A percentile compares a stretch with the other conserved stretches of the same genome.
These are phyloP conservation scores for Colletotrichum zoysiae DNA, from an alignment of 2,329 filamentous ascomycete species.

Conservation along the genomic window DNA sequence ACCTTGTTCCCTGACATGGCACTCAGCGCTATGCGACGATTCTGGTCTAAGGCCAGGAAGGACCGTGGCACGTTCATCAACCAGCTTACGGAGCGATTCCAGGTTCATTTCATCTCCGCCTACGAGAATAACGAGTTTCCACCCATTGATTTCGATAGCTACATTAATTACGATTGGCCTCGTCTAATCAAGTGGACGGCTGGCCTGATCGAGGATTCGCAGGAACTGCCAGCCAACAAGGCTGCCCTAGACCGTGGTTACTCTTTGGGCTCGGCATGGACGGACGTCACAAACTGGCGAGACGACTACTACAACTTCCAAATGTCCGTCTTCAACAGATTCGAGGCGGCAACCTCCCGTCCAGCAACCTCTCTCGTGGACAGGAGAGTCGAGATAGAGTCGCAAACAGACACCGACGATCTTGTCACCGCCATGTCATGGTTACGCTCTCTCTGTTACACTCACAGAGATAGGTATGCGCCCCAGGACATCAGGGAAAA, in stretches of 20 bases:
- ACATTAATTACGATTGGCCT: slow-evolving; percentile 76
- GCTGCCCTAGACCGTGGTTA: slow-evolving; percentile 59
- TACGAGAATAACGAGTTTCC: slow-evolving; percentile 74
- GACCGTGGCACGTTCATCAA: slow-evolving; percentile 66
- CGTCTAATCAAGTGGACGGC: slow-evolving; percentile 74
- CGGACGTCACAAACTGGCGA: slow-evolving; percentile 59
- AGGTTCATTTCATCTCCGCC: slow-evolving; percentile 73
- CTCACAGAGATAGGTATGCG: slow-evolving; percentile 62
- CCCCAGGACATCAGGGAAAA: slow-evolving; percentile 62
- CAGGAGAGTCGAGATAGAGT: slow-evolving; percentile 1
- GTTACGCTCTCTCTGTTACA: slow-evolving; percentile 70
- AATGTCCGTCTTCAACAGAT: slow-evolving; percentile 68
- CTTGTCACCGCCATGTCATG: slow-evolving; percentile 66
- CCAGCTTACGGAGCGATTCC: slow-evolving; percentile 72
- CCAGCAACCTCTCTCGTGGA: slow-evolving; percentile 56
- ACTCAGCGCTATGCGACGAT: slow-evolving; percentile 64
- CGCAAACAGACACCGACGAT: slow-evolving; percentile 43
- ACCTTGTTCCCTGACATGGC: slow-evolving; percentile 67
- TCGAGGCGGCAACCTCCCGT: slow-evolving; percentile 66
- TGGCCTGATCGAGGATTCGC: slow-evolving; percentile 49
- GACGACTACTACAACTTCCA: slow-evolving; percentile 68
- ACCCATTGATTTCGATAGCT: slow-evolving; percentile 72
- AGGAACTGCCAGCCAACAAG: slow-evolving; percentile 63
- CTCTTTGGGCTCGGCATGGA: slow-evolving; percentile 53
- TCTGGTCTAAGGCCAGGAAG: slow-evolving; percentile 67